Conservation (phyloP, 1,284 basidiomycete genomes). For the Stereum hirsutum region DNA sequence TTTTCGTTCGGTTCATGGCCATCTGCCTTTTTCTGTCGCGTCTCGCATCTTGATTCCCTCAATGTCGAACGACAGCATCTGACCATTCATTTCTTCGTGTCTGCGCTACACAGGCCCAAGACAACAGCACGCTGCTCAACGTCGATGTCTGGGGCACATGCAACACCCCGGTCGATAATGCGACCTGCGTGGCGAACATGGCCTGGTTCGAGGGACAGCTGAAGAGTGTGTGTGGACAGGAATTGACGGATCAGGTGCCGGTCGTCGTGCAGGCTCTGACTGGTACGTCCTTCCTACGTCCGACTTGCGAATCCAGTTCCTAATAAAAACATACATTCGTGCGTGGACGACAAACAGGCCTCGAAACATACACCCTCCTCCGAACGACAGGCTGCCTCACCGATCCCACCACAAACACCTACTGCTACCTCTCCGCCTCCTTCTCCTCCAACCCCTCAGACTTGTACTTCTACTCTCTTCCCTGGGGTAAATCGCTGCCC, state of each 20-base stretch:
- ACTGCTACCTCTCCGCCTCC: conserved; percentile 64
- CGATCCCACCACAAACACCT: conserved; percentile 44
- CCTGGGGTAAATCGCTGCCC: conserved; percentile 44
- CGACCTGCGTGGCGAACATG: conserved; percentile 54
- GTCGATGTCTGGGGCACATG: conserved; percentile 69
- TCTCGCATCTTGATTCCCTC: no score
- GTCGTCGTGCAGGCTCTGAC: conserved; percentile 40
- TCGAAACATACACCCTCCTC: conserved; percentile 51
- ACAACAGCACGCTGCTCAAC: conserved; percentile 57
- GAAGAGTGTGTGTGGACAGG: conserved; percentile 37
- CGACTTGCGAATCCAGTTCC: background rate
- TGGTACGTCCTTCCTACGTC: conserved; percentile 30
- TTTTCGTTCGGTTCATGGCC: no score
- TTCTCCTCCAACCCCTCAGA: conserved; percentile 44
- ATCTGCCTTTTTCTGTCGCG: no score
- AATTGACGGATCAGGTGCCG: conserved; percentile 40
- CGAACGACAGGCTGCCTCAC: conserved; percentile 44
- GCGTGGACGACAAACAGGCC: conserved; percentile 24
- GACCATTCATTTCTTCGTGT: conserved; percentile 3
- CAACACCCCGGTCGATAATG: conserved; percentile 41
- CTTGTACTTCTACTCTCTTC: conserved; percentile 57
- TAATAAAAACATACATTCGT: background rate
- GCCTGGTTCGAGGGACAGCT: conserved; percentile 44
- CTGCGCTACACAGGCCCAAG: conserved; percentile 40
- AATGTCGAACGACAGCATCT: no score